phyloP scores from a whole-genome alignment of 106 monocot species.

The Ottelia alismoides region DNA sequence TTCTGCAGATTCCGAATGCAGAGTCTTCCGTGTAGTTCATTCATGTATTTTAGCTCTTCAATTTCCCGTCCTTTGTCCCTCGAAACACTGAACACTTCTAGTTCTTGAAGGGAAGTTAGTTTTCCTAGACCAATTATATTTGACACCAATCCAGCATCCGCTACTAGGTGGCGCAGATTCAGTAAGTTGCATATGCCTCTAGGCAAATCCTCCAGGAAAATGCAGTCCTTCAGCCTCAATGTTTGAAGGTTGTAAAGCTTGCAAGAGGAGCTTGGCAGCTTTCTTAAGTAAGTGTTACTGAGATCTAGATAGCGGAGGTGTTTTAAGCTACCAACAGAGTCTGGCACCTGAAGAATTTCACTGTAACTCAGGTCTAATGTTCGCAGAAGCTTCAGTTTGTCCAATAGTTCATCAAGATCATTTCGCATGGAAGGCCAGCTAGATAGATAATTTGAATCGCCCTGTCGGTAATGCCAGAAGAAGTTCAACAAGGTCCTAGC shows the following conservation, averaged over 20 bases:
- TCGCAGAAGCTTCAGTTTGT: slow-evolving; percentile 13
- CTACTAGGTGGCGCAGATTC: slow-evolving; percentile 14
- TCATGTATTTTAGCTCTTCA: slow-evolving; percentile 27
- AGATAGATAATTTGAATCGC: no score
- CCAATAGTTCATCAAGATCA: neutral
- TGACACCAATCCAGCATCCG: slow-evolving; percentile 4
- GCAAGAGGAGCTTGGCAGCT: slow-evolving; percentile 8
- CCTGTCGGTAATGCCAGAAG: no score
- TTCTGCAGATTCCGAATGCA: slow-evolving; percentile 18
- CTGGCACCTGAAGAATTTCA: slow-evolving; percentile 16
- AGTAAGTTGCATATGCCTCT: slow-evolving; percentile 5
- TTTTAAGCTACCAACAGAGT: slow-evolving; percentile 12
- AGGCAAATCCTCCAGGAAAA: neutral
- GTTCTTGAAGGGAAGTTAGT: slow-evolving; percentile 24
- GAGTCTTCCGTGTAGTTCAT: slow-evolving; percentile 21
- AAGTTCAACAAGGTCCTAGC: slow-evolving; percentile 5
- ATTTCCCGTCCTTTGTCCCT: slow-evolving; percentile 16
- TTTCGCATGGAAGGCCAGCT: no score
- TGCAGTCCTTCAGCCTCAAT: slow-evolving; percentile 18
- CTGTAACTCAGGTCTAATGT: slow-evolving; percentile 19
- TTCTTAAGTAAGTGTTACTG: slow-evolving; percentile 6
- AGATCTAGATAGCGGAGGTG: slow-evolving; percentile 22
- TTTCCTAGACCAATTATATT: slow-evolving; percentile 21
- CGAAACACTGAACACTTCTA: slow-evolving; percentile 27
- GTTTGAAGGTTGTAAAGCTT: slow-evolving; percentile 27